phyloP scores from a whole-genome alignment of 345 rosid species.

The Eucalyptus shirleyi region DNA sequence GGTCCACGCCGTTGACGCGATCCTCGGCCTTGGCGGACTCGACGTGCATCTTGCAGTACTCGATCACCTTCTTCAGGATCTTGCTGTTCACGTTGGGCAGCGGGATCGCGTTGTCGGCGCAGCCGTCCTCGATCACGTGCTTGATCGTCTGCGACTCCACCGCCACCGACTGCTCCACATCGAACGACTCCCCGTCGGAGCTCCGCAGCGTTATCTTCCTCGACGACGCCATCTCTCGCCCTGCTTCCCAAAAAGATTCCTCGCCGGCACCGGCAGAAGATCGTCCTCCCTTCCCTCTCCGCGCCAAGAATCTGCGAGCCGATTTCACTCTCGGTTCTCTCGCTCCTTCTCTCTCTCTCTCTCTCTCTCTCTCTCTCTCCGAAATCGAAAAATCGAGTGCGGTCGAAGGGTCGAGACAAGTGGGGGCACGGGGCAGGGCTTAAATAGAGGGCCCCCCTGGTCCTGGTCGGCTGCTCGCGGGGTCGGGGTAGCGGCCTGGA shows the following conservation, averaged over 20 bases:
- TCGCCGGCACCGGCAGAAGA: neutral
- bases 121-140: constrained; percentile 66
- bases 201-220: constrained; percentile 43
- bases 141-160: constrained; percentile 55
- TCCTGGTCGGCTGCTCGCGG: too few species aligned
- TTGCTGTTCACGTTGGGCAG: constrained; percentile 62
- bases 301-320: neutral
- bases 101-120: constrained; percentile 56
- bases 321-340: neutral
- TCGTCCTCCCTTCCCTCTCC: neutral
- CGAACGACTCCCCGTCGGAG: constrained; percentile 61
- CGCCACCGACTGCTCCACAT: constrained; percentile 62
- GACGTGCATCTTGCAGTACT: constrained; percentile 71
- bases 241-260: neutral
- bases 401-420: too few species aligned
- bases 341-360: too few species aligned
- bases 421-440: too few species aligned
- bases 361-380: too few species aligned
- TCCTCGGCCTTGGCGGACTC: constrained; percentile 11
- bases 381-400: too few species aligned
- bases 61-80: constrained; percentile 71
- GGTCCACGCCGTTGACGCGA: constrained; percentile 5
- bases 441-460: too few species aligned
- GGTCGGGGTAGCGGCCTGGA: too few species aligned
- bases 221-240: neutral